Evolutionary conservation across 768 basidiomycete genomes (phyloP), one percentile per base, ranked within the genome.

Genomic region (Rhizopogon sp.): DNA sequence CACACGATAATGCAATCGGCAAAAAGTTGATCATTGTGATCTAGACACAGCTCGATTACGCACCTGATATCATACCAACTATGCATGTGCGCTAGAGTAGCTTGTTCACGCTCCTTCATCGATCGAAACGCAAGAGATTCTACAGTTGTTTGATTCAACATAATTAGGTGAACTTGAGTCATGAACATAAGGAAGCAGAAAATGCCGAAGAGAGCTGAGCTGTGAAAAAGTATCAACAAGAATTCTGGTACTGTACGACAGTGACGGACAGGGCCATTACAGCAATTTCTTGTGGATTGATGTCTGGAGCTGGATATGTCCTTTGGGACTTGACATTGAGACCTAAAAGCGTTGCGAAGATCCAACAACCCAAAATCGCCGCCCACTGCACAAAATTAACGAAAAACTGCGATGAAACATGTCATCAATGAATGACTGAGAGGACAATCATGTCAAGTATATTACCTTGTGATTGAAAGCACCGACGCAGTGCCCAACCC

Each of bases 401-500:
- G 69, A 98, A 97, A 72, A 90, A 94, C 87, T 91, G 10, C 16
- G 7, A 3, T 42, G 14, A 53, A 4, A 39, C 25, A 45, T 50
- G 39, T 54, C 22, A 20, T 54, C 22, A 20, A 40, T 29, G 22
- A 47, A 37, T 37, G 39, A 29, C 39, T 39, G 2, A 41, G 1
- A 20, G 44, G 43, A 28, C 37, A 45, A 9, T 53, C 76, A 14
- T 22, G 20, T 6, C 22, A 37, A 16, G 35, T 22, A 35, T 20
- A 35, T 20, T 55, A 88, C 90, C 71, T 93, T 93, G 60, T 95
- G 89, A 65, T 98, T 98, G 39, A 82, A 81, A 50, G 93, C 94
- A 10, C 94, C 94, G 17, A 97, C 91, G 60, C 94, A 98, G 64
- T 93, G 90, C 10, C 94, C 94, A 51, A 98, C 86, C 94, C 93